These are phyloP conservation scores for Hortiboletus flavorubellus DNA, from an alignment of 768 basidiomycete genomes.

Conservation along the genomic window DNA sequence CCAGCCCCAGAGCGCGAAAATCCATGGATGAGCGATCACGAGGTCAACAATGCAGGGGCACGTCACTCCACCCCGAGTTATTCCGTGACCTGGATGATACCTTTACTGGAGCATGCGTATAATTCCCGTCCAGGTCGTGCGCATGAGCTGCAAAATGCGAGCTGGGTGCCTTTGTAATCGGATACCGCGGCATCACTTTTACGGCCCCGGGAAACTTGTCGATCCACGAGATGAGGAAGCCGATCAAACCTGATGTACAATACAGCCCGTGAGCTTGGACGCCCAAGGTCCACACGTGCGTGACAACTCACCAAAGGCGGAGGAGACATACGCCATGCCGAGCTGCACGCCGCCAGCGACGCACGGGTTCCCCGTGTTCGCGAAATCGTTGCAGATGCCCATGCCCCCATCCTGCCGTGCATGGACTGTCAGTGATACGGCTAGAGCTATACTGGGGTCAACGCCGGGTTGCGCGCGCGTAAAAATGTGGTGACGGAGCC, in stretches of 20 bases:
- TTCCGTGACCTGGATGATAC: constrained; percentile 5
- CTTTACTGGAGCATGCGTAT: constrained; percentile 12
- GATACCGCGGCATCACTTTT: constrained; percentile 23
- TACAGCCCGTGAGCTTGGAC: neutral
- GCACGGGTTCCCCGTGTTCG: constrained; percentile 18
- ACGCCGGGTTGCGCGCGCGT: neutral
- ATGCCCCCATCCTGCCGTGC: constrained; percentile 17
- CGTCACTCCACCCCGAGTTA: constrained; percentile 23
- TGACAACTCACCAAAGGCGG: constrained; percentile 25
- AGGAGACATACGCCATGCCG: constrained; percentile 29
- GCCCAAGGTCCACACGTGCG: neutral
- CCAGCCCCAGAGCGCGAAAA: constrained; percentile 11
- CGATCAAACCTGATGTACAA: constrained; percentile 16
- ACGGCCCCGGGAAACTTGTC: constrained; percentile 29
- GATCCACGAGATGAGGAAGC: constrained; percentile 23
- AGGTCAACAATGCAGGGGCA: constrained; percentile 14
- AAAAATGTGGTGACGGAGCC: neutral
- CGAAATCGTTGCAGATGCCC: constrained; percentile 33
- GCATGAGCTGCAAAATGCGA: constrained; percentile 22
- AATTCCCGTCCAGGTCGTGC: constrained; percentile 23
- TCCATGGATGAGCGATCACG: neutral
- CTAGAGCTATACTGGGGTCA: constrained; percentile 14
- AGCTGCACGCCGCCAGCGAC: constrained; percentile 22
- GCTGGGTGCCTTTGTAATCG: constrained; percentile 31
- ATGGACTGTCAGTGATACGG: constrained; percentile 26